These are phyloP conservation scores for Rhodotorula sp. DNA, from an alignment of 1,284 basidiomycete genomes.

Conservation along the genomic window DNA sequence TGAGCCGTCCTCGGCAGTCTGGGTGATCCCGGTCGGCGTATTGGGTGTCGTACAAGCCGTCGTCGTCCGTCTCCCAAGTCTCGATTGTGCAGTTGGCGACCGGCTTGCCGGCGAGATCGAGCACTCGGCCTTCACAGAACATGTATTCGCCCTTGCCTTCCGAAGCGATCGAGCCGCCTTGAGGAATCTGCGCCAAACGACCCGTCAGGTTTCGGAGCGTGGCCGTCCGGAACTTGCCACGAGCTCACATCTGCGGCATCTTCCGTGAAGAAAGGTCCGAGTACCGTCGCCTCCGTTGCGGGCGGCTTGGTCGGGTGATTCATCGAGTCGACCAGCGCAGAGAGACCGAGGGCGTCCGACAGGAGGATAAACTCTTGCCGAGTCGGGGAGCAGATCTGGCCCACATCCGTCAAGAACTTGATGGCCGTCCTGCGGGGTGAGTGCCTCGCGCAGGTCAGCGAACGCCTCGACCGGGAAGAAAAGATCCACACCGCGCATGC, in stretches of 20 bases:
- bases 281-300: slow-evolving; percentile 62
- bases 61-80: slow-evolving; percentile 80
- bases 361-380: slow-evolving; percentile 82
- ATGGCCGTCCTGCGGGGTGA: slow-evolving; percentile 55
- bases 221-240: background rate
- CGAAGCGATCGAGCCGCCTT: slow-evolving; percentile 67
- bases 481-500: background rate
- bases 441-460: too few species aligned
- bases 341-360: slow-evolving; percentile 74
- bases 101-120: slow-evolving; percentile 60
- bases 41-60: slow-evolving; percentile 55
- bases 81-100: slow-evolving; percentile 67
- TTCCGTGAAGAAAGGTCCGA: slow-evolving; percentile 81
- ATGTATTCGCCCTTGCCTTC: slow-evolving; percentile 79
- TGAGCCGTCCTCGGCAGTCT: slow-evolving; percentile 73
- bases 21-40: slow-evolving; percentile 61
- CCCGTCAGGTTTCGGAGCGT: background rate
- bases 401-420: slow-evolving; percentile 69
- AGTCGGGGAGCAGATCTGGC: slow-evolving; percentile 60
- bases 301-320: slow-evolving; percentile 64
- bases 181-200: slow-evolving; percentile 52
- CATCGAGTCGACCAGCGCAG: slow-evolving; percentile 70
- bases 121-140: slow-evolving; percentile 70
- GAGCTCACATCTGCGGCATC: slow-evolving; percentile 68
- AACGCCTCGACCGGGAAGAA: too few species aligned